Percentiles rank a stretch among this genome's conserved stretches.
phyloP scores from a whole-genome alignment of 768 basidiomycete species.

The Ramaria rubella region DNA sequence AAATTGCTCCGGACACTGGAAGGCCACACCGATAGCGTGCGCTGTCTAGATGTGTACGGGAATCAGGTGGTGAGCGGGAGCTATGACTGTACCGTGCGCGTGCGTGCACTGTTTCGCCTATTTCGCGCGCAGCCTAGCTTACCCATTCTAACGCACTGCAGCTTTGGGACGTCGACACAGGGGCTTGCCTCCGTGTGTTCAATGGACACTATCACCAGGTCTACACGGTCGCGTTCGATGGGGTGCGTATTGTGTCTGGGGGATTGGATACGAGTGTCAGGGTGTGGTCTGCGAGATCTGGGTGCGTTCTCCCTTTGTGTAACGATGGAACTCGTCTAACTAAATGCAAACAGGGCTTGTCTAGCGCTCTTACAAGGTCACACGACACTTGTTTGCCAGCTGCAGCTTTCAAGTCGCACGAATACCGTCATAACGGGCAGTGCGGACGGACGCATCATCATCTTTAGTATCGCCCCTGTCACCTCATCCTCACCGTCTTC shows the following conservation, averaged over 20 bases:
- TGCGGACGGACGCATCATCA: conserved; percentile 81
- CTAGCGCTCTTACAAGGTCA: conserved; percentile 84
- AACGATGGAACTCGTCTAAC: not conserved
- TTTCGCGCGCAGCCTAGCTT: conserved; percentile 4
- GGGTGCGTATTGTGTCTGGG: conserved; percentile 72
- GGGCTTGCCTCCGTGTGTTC: conserved; percentile 77
- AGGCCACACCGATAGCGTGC: conserved; percentile 77
- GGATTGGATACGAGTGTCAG: conserved; percentile 91
- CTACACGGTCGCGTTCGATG: conserved; percentile 88
- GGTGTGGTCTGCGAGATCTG: conserved; percentile 81
- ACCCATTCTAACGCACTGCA: conserved; percentile 22
- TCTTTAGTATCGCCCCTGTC: conserved; percentile 43
- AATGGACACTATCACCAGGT: conserved; percentile 83
- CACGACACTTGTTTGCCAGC: conserved; percentile 85
- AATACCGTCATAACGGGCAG: conserved; percentile 72
- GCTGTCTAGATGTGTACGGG: conserved; percentile 85
- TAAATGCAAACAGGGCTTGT: conserved; percentile 58
- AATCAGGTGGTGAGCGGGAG: conserved; percentile 83
- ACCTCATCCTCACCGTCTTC: conserved; percentile 29
- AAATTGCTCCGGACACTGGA: conserved; percentile 53
- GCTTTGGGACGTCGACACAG: conserved; percentile 90
- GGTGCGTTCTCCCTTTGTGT: too few relatives aligned
- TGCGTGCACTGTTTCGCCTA: conserved; percentile 29
- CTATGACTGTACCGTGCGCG: conserved; percentile 84
- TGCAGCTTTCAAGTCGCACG: conserved; percentile 58